Evolutionary conservation across 257 asterid genomes (phyloP).

Genomic region (Solanum habrochaites): DNA sequence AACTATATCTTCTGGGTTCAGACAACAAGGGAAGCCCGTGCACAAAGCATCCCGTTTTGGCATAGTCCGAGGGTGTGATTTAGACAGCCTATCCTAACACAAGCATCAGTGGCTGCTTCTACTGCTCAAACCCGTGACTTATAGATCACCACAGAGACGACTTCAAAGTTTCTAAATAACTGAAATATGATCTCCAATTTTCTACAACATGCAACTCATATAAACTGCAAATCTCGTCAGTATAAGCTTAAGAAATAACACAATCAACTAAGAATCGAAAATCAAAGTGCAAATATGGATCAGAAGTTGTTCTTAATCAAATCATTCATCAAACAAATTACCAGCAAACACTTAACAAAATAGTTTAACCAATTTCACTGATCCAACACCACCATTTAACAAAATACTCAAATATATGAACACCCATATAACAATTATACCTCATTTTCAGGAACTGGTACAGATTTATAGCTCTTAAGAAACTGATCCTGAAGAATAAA

Average conservation of each 20-base stretch:
- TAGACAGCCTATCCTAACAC: neutral
- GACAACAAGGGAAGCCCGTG: neutral
- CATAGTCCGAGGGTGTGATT: neutral
- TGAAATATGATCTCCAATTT: neutral
- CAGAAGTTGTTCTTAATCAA: neutral
- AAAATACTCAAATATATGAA: neutral
- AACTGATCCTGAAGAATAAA: conserved; percentile 78
- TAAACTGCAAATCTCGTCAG: neutral
- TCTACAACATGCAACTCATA: neutral
- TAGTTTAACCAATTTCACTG: neutral
- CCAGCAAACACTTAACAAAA: neutral
- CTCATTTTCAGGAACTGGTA: conserved; percentile 55
- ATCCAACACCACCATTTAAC: neutral
- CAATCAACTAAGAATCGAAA: neutral
- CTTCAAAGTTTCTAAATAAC: neutral
- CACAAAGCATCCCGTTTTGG: neutral
- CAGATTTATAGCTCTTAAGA: conserved; percentile 75
- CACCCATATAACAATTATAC: conserved; percentile 8
- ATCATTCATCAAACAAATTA: neutral
- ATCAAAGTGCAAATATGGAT: neutral
- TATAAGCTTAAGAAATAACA: neutral
- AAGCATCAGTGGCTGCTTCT: neutral
- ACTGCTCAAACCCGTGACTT: neutral
- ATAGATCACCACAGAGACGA: neutral
- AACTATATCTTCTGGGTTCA: neutral